Evolutionary conservation across 805 yeast species (phyloP), one percentile per base, ranked within the genome.

Genomic region (Saccharomycopsis capsularis): DNA sequence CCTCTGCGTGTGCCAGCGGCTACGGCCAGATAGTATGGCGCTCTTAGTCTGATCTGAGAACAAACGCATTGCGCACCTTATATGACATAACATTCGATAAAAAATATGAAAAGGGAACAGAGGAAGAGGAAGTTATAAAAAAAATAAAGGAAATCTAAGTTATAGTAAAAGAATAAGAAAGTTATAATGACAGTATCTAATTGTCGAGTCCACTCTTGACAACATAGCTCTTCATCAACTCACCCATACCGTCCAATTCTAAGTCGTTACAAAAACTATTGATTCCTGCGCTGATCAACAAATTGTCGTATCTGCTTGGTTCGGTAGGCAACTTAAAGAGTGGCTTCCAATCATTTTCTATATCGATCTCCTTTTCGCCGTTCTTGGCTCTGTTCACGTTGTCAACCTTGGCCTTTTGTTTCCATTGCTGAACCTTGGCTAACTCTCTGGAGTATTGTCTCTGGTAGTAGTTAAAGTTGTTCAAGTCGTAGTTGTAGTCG

Each of bases 391-490:
- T 73, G 56, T 73, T 76, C 38, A 73, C 70, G 65, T 83, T 82
- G 58, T 83, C 90, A 51, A 74, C 70, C 64, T 76, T 75, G 61
- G 85, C 70, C 64, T 78, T 79, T 60, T 76, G 79, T 61, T 82
- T 81, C 90, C 91, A 85, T 61, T 81, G 86, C 55, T 72, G 70
- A 56, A 85, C 74, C 69, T 82, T 84, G 52, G 79, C 66, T 63
- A 74, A 69, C 62, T 85, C 95, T 62, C 88, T 76, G 42, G 80
- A 75, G 52, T 78, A 70, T 58, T 78, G 82, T 69, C 95, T 79
- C 68, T 85, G 93, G 70, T 78, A 84, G 67, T 82, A 85, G 70
- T 84, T 82, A 72, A 82, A 81, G 67, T 81, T 85, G 57, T 82
- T 81, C 63, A 83, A 85, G 62, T 82, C 89, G 63, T 81, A 81